Evolutionary conservation across 2,329 filamentous ascomycete genomes (phyloP).

Genomic region (Cytospora leucostoma): DNA sequence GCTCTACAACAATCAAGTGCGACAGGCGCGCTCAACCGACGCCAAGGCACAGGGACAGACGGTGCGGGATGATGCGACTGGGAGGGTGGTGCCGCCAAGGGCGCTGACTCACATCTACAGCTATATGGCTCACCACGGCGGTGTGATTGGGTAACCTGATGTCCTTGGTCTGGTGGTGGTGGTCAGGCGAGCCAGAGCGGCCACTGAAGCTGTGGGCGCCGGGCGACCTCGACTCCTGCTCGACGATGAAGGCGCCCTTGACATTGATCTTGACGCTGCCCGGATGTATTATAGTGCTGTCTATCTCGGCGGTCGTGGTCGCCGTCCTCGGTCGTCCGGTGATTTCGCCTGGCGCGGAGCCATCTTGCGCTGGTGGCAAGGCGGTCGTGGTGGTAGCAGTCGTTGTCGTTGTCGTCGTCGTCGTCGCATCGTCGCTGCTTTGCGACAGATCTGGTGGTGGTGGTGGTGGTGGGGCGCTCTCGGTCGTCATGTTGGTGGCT

Average conservation of each 20-base stretch:
- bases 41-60: neutral
- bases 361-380: constrained; percentile 6
- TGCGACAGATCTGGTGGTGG: neutral
- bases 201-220: constrained; percentile 39
- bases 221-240: constrained; percentile 67
- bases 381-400: neutral
- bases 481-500: neutral
- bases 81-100: neutral
- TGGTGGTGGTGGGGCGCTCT: neutral
- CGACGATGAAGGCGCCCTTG: constrained; percentile 92
- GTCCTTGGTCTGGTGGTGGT: constrained; percentile 76
- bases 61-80: neutral
- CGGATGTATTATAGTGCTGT: constrained; percentile 62
- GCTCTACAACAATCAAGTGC: neutral
- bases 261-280: constrained; percentile 92
- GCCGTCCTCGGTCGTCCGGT: constrained; percentile 39
- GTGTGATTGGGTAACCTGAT: constrained; percentile 97
- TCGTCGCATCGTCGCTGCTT: neutral
- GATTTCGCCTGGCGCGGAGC: constrained; percentile 21
- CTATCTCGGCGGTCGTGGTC: constrained; percentile 58
- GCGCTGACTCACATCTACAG: constrained; percentile 75
- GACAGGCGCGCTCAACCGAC: neutral
- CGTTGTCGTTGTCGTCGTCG: neutral
- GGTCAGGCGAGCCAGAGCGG: constrained; percentile 46
- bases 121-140: constrained; percentile 92